phyloP scores from a whole-genome alignment of 768 basidiomycete genomes.

The Suillus decipiens region DNA sequence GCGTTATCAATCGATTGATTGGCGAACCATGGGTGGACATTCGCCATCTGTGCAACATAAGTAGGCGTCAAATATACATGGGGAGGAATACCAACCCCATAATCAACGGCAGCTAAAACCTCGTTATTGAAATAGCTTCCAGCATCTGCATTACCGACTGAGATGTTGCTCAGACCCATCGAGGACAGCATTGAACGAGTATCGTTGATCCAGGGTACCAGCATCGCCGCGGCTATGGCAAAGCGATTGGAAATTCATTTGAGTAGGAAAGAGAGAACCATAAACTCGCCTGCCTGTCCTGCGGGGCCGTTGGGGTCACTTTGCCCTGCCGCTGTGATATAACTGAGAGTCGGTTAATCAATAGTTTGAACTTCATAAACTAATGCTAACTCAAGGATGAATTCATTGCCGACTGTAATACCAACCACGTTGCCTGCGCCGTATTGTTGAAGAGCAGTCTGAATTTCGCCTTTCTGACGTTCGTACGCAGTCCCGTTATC shows the following conservation, averaged over 20 bases:
- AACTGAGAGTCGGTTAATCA: conserved; percentile 42
- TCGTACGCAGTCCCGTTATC: conserved; percentile 71
- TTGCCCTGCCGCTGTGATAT: conserved; percentile 51
- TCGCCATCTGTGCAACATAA: conserved; percentile 61
- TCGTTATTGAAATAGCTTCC: conserved; percentile 80
- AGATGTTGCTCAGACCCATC: conserved; percentile 63
- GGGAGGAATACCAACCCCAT: conserved; percentile 51
- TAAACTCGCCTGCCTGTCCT: conserved; percentile 43
- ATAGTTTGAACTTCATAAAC: conserved; percentile 8
- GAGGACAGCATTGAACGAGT: conserved; percentile 55
- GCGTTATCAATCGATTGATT: conserved; percentile 64
- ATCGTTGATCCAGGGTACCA: conserved; percentile 68
- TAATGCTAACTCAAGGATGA: conserved; percentile 67
- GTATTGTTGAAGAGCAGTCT: conserved; percentile 70
- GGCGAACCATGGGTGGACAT: conserved; percentile 96
- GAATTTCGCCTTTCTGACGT: conserved; percentile 70
- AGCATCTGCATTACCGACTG: conserved; percentile 83
- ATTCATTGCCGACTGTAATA: conserved; percentile 91
- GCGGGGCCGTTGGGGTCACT: conserved; percentile 56
- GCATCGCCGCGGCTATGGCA: conserved; percentile 53
- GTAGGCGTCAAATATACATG: conserved; percentile 4
- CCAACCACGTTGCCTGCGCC: conserved; percentile 77
- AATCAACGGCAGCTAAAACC: conserved; percentile 65
- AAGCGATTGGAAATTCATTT: not conserved
- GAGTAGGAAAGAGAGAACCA: not conserved